phyloP scores from a whole-genome alignment of 108 stramenopile species.

The Fragilaria crotonensis region DNA sequence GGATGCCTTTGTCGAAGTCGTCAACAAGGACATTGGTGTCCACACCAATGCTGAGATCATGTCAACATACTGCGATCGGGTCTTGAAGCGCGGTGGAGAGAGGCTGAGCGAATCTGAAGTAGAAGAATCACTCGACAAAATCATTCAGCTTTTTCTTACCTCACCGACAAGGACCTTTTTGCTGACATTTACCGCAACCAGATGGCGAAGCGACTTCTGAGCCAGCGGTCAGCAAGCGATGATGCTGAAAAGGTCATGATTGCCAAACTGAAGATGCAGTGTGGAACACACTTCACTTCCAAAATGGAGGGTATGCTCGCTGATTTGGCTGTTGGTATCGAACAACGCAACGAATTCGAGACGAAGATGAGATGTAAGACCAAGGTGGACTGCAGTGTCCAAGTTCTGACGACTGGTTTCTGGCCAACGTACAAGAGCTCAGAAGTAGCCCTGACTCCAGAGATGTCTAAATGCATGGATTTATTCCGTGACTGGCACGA shows the following conservation, averaged over 20 bases:
- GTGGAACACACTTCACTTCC: constrained; percentile 99
- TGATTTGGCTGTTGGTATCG: constrained; percentile 92
- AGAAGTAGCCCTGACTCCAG: constrained; percentile 80
- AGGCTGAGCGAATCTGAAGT: constrained; percentile 93
- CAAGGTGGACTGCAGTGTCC: constrained; percentile 82
- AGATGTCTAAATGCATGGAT: constrained; percentile 89
- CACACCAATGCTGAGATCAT: constrained; percentile 95
- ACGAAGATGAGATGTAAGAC: constrained; percentile 53
- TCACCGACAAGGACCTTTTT: constrained; percentile 99
- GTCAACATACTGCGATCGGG: constrained; percentile 96
- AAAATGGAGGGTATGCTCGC: constrained; percentile 99
- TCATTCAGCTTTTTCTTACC: constrained; percentile 95
- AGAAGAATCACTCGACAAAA: constrained; percentile 87
- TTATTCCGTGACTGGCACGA: constrained; percentile 93
- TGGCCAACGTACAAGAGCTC: constrained; percentile 96
- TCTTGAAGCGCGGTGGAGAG: constrained; percentile 97
- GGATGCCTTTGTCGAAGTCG: constrained; percentile 97
- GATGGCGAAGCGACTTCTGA: constrained; percentile 95
- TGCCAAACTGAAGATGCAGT: constrained; percentile 96
- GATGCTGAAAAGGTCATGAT: constrained; percentile 99
- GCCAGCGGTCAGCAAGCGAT: constrained; percentile 93
- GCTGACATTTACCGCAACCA: constrained; percentile 98
- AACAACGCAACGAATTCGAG: constrained; percentile 89
- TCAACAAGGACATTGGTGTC: constrained; percentile 95
- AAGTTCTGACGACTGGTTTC: constrained; percentile 97